A percentile compares a stretch with the other conserved stretches of the same genome.
phyloP scores from a whole-genome alignment of 2,329 filamentous ascomycete species.

The Venturiaceae sp. region DNA sequence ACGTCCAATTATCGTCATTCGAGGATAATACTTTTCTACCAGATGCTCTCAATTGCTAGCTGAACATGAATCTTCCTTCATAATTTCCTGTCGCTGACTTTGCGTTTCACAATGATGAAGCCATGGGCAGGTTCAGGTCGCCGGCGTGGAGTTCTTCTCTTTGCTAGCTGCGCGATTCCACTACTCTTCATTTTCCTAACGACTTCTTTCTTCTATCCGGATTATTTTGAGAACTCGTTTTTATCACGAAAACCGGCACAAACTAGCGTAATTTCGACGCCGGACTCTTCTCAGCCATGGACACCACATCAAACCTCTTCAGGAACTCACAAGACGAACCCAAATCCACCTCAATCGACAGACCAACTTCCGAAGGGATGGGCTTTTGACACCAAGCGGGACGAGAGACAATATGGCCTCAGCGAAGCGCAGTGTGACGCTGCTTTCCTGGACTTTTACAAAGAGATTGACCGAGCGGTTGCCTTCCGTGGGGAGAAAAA shows the following conservation, averaged over 20 bases:
- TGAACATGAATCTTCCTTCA: background rate
- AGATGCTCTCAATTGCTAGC: background rate
- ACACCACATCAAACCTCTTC: background rate
- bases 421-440: slow-evolving; percentile 14
- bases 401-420: slow-evolving; percentile 18
- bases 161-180: background rate
- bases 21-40: too few species aligned
- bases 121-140: background rate
- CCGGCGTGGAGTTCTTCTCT: background rate
- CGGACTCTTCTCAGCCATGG: background rate
- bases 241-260: background rate
- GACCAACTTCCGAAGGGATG: background rate
- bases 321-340: background rate
- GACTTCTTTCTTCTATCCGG: background rate
- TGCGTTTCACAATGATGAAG: slow-evolving; percentile 4
- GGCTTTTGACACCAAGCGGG: slow-evolving; percentile 3
- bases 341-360: background rate
- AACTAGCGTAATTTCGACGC: background rate
- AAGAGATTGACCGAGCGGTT: slow-evolving; percentile 17
- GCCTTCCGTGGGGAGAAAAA: slow-evolving; percentile 8
- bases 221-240: background rate
- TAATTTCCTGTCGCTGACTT: background rate
- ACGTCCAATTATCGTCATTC: background rate
- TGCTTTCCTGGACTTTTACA: slow-evolving; percentile 16
- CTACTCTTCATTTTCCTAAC: background rate